Percentiles rank a stretch among this genome's conserved stretches.
Conservation (phyloP, 495 filamentous ascomycete genomes). For the Aspergillus sclerotiicarbonarius region DNA sequence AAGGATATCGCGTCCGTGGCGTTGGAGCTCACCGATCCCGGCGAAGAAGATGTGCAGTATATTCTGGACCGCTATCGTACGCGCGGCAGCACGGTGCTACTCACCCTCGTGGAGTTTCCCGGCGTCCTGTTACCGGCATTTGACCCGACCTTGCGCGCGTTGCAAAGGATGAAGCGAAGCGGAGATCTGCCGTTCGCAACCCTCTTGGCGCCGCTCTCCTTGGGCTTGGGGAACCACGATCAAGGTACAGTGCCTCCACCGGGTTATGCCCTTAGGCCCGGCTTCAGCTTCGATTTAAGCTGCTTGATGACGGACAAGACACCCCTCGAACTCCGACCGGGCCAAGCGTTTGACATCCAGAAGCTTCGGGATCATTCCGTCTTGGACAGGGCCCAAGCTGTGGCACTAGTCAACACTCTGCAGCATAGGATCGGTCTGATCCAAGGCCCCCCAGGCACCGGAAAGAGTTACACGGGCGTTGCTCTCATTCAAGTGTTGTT, state of each 20-base stretch:
- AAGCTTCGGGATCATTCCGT: constrained; percentile 41
- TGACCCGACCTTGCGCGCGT: constrained; percentile 59
- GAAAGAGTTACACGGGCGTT: constrained; percentile 67
- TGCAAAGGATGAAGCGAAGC: constrained; percentile 56
- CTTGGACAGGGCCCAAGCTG: constrained; percentile 59
- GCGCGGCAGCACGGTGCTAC: background rate
- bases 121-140: constrained; percentile 67
- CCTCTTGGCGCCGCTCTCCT: constrained; percentile 44
- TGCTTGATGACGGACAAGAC: constrained; percentile 41
- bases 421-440: constrained; percentile 59
- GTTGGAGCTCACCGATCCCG: constrained; percentile 15
- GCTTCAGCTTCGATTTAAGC: constrained; percentile 54
- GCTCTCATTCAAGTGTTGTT: constrained; percentile 61
- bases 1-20: constrained; percentile 12
- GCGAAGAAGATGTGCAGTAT: constrained; percentile 27
- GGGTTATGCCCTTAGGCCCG: constrained; percentile 46
- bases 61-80: constrained; percentile 24
- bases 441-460: constrained; percentile 81
- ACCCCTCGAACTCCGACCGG: constrained; percentile 29
- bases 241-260: constrained; percentile 43
- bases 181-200: constrained; percentile 59
- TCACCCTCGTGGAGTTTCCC: constrained; percentile 66
- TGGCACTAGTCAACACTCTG: constrained; percentile 55
- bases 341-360: constrained; percentile 37
- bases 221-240: constrained; percentile 11